Evolutionary conservation across 805 yeast species (phyloP).

Genomic region (Candida silvicultrix): DNA sequence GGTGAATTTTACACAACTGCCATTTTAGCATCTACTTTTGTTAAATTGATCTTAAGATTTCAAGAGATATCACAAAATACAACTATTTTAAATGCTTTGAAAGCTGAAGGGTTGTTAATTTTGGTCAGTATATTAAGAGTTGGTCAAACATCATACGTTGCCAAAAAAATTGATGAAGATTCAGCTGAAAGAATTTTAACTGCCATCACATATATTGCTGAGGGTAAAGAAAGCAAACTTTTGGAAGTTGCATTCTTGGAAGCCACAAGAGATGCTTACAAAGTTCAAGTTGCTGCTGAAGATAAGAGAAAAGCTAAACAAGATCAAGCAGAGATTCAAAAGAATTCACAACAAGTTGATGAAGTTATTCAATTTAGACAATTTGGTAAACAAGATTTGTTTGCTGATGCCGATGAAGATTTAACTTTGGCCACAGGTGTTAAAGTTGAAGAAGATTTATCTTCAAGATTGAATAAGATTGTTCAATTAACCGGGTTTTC

Average conservation of each 20-base stretch:
- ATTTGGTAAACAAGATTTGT: constrained; percentile 42
- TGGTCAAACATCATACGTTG: constrained; percentile 66
- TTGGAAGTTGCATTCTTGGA: constrained; percentile 71
- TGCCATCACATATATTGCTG: constrained; percentile 76
- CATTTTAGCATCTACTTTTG: constrained; percentile 79
- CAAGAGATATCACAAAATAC: constrained; percentile 47
- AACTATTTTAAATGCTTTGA: constrained; percentile 70
- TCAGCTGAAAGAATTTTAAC: constrained; percentile 89
- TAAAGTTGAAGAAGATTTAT: constrained; percentile 47
- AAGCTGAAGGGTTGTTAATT: constrained; percentile 90
- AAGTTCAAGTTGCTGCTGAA: constrained; percentile 55
- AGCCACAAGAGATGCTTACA: constrained; percentile 83
- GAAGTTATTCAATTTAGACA: constrained; percentile 77
- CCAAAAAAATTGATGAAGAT: constrained; percentile 87
- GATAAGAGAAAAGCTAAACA: constrained; percentile 51
- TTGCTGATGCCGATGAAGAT: constrained; percentile 53
- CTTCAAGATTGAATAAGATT: constrained; percentile 81
- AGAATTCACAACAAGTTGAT: constrained; percentile 71
- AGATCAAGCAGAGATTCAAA: constrained; percentile 50
- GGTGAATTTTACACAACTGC: constrained; percentile 93
- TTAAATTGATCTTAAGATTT: constrained; percentile 79
- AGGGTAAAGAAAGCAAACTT: constrained; percentile 43
- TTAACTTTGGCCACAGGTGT: constrained; percentile 47
- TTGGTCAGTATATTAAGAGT: constrained; percentile 88
- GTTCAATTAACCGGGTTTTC: constrained; percentile 96